These are phyloP conservation scores for Tetragonia tetragonoides DNA, from an alignment of 148 eudicot genomes.

Conservation along the genomic window DNA sequence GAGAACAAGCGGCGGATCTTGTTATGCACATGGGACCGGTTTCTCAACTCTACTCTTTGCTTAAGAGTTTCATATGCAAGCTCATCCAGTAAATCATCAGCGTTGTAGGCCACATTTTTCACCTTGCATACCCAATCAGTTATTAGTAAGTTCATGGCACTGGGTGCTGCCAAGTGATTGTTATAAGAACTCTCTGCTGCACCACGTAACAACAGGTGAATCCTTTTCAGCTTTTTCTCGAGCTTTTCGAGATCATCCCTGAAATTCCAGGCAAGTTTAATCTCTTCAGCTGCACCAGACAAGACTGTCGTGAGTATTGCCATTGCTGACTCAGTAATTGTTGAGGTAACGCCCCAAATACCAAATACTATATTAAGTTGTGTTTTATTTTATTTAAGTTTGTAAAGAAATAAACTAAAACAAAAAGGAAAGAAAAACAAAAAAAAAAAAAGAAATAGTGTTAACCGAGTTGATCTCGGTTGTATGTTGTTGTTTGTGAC, in stretches of 20 bases:
- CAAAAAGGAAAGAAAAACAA: too few relatives aligned
- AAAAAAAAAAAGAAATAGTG: too few relatives aligned
- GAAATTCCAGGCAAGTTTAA: slow-evolving; percentile 16
- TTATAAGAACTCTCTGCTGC: neutral
- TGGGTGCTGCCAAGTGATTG: neutral
- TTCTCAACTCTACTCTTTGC: neutral
- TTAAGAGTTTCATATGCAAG: slow-evolving; percentile 13
- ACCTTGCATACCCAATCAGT: slow-evolving; percentile 17
- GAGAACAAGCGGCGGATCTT: neutral
- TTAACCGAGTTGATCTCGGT: too few relatives aligned
- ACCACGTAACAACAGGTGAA: slow-evolving; percentile 3
- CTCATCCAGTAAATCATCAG: slow-evolving; percentile 22
- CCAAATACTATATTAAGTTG: too few relatives aligned
- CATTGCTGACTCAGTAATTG: slow-evolving; percentile 7
- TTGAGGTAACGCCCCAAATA: too few relatives aligned
- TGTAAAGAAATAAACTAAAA: too few relatives aligned
- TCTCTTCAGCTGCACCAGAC: neutral
- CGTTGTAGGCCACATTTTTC: slow-evolving; percentile 2
- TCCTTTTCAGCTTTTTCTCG: neutral
- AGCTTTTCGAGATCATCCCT: neutral
- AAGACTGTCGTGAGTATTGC: neutral
- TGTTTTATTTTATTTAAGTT: too few relatives aligned
- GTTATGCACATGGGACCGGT: neutral
- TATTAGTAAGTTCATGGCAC: neutral
- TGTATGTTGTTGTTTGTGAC: too few relatives aligned